A percentile compares a stretch with the other conserved stretches of the same genome.
phyloP scores from a whole-genome alignment of 768 basidiomycete species.

The Dendrothele bispora region DNA sequence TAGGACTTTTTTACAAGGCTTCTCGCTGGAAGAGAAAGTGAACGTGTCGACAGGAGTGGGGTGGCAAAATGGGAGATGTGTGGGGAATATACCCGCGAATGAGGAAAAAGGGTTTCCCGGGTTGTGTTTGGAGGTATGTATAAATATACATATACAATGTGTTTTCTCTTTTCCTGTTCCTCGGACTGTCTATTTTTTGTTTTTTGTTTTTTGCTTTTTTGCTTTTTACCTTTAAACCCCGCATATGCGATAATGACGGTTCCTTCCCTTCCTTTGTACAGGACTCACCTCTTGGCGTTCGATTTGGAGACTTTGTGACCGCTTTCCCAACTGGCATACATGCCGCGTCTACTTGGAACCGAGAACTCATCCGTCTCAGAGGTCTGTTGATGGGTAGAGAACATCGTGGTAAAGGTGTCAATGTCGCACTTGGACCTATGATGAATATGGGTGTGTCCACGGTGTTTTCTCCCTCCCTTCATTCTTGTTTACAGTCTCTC shows the following conservation, averaged over 20 bases:
- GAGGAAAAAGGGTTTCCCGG: no score
- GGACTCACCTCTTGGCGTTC: slow-evolving; percentile 75
- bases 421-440: slow-evolving; percentile 63
- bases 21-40: slow-evolving; percentile 67
- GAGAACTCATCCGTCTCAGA: slow-evolving; percentile 71
- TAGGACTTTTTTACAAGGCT: slow-evolving; percentile 26
- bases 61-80: slow-evolving; percentile 64
- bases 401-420: slow-evolving; percentile 79
- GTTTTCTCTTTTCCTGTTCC: no score
- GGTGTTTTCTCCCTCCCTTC: no score
- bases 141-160: no score
- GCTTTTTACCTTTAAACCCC: neutral
- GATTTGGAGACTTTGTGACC: slow-evolving; percentile 69
- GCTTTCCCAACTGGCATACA: slow-evolving; percentile 87
- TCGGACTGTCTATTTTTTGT: slow-evolving; percentile 76
- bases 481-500: no score
- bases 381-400: slow-evolving; percentile 82
- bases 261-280: neutral
- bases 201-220: slow-evolving; percentile 26
- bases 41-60: slow-evolving; percentile 66
- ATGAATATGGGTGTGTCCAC: slow-evolving; percentile 9
- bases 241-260: neutral
- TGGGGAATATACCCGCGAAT: no score
- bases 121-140: no score
- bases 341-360: slow-evolving; percentile 83